phyloP scores from a whole-genome alignment of 305 asterid genomes.

The Fraxinus xanthoxyloides region DNA sequence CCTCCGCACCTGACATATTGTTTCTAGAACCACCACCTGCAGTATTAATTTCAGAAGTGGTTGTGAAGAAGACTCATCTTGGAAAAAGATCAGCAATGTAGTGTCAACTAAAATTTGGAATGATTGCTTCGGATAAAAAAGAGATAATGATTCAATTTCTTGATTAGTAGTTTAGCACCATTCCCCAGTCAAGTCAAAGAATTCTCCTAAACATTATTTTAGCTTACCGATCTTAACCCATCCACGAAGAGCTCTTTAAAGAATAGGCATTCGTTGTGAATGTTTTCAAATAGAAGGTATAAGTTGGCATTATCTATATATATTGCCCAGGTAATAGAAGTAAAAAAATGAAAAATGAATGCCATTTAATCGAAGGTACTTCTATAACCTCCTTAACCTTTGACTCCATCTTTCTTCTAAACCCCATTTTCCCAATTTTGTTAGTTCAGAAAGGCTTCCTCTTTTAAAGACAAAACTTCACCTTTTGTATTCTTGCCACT shows the following conservation, averaged over 20 bases:
- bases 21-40: slow-evolving; percentile 33
- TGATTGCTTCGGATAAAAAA: neutral
- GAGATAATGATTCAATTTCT: neutral
- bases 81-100: neutral
- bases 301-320: neutral
- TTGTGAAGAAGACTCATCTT: neutral
- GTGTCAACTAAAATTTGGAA: neutral
- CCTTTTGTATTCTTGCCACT: neutral
- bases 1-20: slow-evolving; percentile 73
- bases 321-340: neutral
- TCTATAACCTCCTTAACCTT: neutral
- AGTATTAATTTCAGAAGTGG: slow-evolving; percentile 16
- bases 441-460: neutral
- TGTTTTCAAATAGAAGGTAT: neutral
- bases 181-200: neutral
- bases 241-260: neutral
- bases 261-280: neutral
- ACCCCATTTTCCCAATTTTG: neutral
- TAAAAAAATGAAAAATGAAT: neutral
- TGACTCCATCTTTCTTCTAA: neutral
- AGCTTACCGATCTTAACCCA: neutral
- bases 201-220: neutral
- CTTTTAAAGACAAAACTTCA: neutral
- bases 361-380: neutral
- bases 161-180: neutral